A percentile compares a stretch with the other conserved stretches of the same genome.
These are phyloP conservation scores for Larix kaempferi DNA, from an alignment of 75 land plant genomes.

Conservation along the genomic window DNA sequence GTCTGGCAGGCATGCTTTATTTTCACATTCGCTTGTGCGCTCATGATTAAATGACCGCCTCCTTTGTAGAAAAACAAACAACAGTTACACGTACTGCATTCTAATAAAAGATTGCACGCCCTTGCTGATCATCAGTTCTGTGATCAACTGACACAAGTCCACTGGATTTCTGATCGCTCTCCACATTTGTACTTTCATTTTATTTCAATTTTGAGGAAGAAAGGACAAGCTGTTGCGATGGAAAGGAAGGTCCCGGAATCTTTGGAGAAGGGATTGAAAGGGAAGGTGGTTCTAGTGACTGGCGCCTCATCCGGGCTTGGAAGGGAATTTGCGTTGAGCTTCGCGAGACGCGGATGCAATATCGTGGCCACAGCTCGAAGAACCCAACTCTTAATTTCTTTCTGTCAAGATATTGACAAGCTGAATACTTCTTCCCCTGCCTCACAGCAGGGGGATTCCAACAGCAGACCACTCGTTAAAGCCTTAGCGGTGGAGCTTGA, in stretches of 20 bases:
- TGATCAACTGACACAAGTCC: too few relatives aligned
- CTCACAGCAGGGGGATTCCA: neutral
- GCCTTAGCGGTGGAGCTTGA: constrained; percentile 42
- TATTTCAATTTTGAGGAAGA: too few relatives aligned
- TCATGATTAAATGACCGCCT: too few relatives aligned
- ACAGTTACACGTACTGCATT: too few relatives aligned
- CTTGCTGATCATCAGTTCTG: too few relatives aligned
- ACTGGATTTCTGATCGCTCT: too few relatives aligned
- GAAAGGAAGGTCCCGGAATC: neutral
- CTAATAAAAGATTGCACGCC: too few relatives aligned
- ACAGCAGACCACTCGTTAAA: neutral
- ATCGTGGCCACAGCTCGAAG: constrained; percentile 67
- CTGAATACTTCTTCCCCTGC: neutral
- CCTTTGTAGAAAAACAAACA: too few relatives aligned
- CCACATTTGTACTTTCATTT: too few relatives aligned
- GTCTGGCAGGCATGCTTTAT: too few relatives aligned
- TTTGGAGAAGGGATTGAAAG: constrained; percentile 14
- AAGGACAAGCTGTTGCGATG: too few relatives aligned
- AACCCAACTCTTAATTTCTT: constrained; percentile 35
- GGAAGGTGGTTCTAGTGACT: constrained; percentile 77
- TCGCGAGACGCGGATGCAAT: constrained; percentile 55
- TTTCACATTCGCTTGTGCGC: too few relatives aligned
- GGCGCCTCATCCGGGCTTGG: constrained; percentile 91
- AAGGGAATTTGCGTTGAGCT: constrained; percentile 56
- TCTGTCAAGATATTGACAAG: constrained; percentile 45